A percentile compares a stretch with the other conserved stretches of the same genome.
Evolutionary conservation across 1,139 yeast species (phyloP).

Genomic region (Yamadazyma kanchanaburiensis): DNA sequence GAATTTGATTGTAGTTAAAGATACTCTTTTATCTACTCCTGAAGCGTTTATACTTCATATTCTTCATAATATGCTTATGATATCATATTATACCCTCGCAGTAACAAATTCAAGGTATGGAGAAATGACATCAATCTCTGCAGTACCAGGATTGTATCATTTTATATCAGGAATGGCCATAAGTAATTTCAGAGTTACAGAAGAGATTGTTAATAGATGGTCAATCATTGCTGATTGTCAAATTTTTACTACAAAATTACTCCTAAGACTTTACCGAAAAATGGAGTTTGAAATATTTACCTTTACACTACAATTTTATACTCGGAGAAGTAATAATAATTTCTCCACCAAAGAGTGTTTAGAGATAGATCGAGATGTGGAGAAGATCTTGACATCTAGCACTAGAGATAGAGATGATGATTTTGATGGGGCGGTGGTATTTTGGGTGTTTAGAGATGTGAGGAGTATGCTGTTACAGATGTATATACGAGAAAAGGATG

Average conservation of each 20-base stretch:
- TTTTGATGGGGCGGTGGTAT: slow-evolving; percentile 19
- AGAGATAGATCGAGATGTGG: slow-evolving; percentile 11
- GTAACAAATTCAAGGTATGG: slow-evolving; percentile 13
- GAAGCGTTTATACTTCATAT: slow-evolving; percentile 20
- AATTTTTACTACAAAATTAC: slow-evolving; percentile 14
- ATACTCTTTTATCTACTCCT: slow-evolving; percentile 18
- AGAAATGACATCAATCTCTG: slow-evolving; percentile 15
- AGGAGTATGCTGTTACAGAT: slow-evolving; percentile 20
- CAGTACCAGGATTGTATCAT: slow-evolving; percentile 22
- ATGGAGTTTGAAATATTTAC: slow-evolving; percentile 20
- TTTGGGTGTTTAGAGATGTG: slow-evolving; percentile 23
- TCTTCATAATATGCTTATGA: slow-evolving; percentile 18
- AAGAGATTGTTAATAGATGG: slow-evolving; percentile 17
- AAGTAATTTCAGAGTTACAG: slow-evolving; percentile 18
- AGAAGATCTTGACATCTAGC: slow-evolving; percentile 7
- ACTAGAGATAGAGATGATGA: slow-evolving; percentile 15
- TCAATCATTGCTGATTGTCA: slow-evolving; percentile 17
- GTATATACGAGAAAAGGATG: slow-evolving; percentile 15
- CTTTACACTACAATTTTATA: slow-evolving; percentile 14
- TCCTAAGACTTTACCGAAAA: slow-evolving; percentile 11
- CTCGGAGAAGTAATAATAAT: slow-evolving; percentile 11
- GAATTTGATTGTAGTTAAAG: slow-evolving; percentile 18
- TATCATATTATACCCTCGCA: slow-evolving; percentile 15
- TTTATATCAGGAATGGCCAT: slow-evolving; percentile 21
- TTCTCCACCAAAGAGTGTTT: slow-evolving; percentile 8